These are phyloP conservation scores for peach (Prunus persica) DNA, from an alignment of 306 rosid species.

Conservation along the genomic window DNA sequence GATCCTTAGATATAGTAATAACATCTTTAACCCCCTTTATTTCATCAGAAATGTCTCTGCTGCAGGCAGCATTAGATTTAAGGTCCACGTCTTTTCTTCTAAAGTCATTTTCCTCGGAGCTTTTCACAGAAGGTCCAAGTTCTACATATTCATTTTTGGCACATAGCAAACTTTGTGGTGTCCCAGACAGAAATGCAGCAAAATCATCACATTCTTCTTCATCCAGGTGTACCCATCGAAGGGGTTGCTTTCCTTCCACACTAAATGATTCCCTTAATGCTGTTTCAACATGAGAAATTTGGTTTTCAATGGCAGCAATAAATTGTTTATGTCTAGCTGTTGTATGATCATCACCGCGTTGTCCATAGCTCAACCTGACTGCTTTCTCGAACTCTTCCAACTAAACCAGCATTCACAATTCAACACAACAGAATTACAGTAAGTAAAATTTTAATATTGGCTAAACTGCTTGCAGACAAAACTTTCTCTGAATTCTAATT, in stretches of 20 bases:
- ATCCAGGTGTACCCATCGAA: constrained; percentile 79
- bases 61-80: constrained; percentile 33
- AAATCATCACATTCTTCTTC: constrained; percentile 85
- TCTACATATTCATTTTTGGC: constrained; percentile 41
- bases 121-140: constrained; percentile 30
- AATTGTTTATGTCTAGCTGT: constrained; percentile 76
- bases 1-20: constrained; percentile 29
- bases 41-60: constrained; percentile 32
- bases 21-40: constrained; percentile 42
- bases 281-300: constrained; percentile 71
- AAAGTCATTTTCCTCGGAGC: constrained; percentile 31
- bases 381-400: constrained; percentile 94
- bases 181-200: constrained; percentile 89
- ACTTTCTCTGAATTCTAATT: constrained; percentile 1
- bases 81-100: constrained; percentile 36
- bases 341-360: constrained; percentile 51
- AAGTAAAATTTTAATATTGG: neutral
- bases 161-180: constrained; percentile 33
- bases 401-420: constrained; percentile 37
- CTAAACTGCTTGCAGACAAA: constrained; percentile 13
- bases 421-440: constrained; percentile 26
- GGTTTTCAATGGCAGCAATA: constrained; percentile 76
- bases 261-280: constrained; percentile 53
- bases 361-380: constrained; percentile 70
- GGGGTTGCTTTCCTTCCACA: constrained; percentile 74